phyloP scores from a whole-genome alignment of 805 yeast genomes.

The Scheffersomyces stipitis region DNA sequence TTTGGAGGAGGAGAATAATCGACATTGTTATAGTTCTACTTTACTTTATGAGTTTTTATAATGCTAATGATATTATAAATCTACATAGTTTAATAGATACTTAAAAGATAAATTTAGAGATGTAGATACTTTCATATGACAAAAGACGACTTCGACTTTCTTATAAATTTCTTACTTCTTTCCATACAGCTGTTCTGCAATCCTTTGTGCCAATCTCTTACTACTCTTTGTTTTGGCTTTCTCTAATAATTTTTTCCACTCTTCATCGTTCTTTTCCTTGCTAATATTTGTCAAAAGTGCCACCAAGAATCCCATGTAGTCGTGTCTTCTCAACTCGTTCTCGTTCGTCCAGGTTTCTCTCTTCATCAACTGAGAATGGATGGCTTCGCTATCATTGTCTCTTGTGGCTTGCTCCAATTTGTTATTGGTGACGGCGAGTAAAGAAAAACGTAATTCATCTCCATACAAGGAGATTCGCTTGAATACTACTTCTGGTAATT shows the following conservation, averaged over 20 bases:
- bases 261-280: conserved; percentile 30
- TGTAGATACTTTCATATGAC: too few relatives aligned
- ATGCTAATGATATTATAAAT: not conserved
- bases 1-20: too few relatives aligned
- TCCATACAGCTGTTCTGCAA: conserved; percentile 79
- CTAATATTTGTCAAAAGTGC: conserved; percentile 45
- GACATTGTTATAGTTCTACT: conserved; percentile 1
- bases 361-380: conserved; percentile 43
- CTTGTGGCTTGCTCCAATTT: conserved; percentile 37
- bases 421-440: conserved; percentile 54
- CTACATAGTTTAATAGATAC: too few relatives aligned
- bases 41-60: not conserved
- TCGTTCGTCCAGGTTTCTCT: conserved; percentile 55
- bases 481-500: conserved; percentile 45
- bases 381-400: conserved; percentile 39
- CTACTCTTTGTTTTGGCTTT: conserved; percentile 23
- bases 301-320: conserved; percentile 51
- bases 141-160: too few relatives aligned
- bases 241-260: conserved; percentile 33
- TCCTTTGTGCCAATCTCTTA: conserved; percentile 1
- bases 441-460: conserved; percentile 54
- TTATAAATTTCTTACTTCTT: conserved; percentile 41
- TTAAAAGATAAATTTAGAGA: too few relatives aligned
- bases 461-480: conserved; percentile 48
- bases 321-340: conserved; percentile 53